Percentiles rank a stretch among this genome's conserved stretches.
phyloP scores from a whole-genome alignment of 306 rosid genomes.

The Parietaria judaica region DNA sequence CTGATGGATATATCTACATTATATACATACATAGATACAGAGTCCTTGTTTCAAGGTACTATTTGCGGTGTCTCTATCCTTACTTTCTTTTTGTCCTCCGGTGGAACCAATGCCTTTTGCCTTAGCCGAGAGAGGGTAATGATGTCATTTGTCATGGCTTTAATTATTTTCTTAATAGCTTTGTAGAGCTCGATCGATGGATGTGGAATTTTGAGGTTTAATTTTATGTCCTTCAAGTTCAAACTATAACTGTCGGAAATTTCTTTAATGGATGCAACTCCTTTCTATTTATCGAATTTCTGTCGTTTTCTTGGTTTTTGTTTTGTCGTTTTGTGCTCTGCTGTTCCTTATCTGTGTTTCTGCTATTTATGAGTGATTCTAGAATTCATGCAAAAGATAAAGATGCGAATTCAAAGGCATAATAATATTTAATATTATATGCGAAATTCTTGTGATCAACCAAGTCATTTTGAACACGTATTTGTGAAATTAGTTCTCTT shows the following conservation, averaged over 20 bases:
- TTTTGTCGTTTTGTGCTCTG: background rate
- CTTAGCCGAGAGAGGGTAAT: conserved; percentile 4
- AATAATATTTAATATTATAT: background rate
- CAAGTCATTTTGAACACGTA: background rate
- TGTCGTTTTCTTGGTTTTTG: background rate
- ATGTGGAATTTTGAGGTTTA: conserved; percentile 50
- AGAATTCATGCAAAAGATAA: background rate
- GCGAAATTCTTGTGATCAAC: background rate
- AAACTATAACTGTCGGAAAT: conserved; percentile 21
- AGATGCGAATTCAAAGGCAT: background rate
- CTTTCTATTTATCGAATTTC: background rate
- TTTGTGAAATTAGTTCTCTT: background rate
- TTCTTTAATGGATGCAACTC: conserved; percentile 27
- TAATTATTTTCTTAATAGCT: conserved; percentile 28
- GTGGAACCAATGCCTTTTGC: conserved; percentile 25
- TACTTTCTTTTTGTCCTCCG: conserved; percentile 37
- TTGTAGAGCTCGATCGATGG: conserved; percentile 43
- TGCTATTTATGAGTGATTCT: background rate
- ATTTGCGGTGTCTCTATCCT: conserved; percentile 34
- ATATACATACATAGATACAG: conserved; percentile 56
- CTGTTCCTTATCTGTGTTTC: background rate
- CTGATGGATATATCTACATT: conserved; percentile 45
- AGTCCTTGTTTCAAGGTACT: conserved; percentile 31
- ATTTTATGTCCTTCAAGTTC: conserved; percentile 20
- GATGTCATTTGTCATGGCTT: conserved; percentile 11